Percentiles rank a stretch among this genome's conserved stretches.
phyloP scores from a whole-genome alignment of 2,329 filamentous ascomycete genomes.

The Trichoderma afroharzianum region DNA sequence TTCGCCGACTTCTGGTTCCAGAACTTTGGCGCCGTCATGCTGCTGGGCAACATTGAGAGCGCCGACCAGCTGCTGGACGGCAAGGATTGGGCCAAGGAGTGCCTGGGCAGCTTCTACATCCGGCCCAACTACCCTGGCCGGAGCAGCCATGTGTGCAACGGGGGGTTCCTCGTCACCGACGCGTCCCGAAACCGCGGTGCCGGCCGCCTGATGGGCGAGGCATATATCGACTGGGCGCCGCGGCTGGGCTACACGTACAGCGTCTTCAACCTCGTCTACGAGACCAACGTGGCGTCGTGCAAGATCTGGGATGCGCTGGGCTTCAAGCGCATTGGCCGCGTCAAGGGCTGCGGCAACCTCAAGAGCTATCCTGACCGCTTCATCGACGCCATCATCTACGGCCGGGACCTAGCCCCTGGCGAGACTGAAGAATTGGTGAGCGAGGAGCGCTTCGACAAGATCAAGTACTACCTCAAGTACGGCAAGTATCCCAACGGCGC shows the following conservation, averaged over 20 bases:
- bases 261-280: slow-evolving; percentile 92
- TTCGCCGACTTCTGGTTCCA: slow-evolving; percentile 89
- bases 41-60: slow-evolving; percentile 69
- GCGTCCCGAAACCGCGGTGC: slow-evolving; percentile 70
- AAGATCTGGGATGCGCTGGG: slow-evolving; percentile 89
- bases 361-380: slow-evolving; percentile 65
- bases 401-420: slow-evolving; percentile 54
- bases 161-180: slow-evolving; percentile 71
- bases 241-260: slow-evolving; percentile 85
- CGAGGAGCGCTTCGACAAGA: slow-evolving; percentile 98
- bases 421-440: slow-evolving; percentile 80
- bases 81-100: slow-evolving; percentile 75
- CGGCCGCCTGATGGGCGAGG: slow-evolving; percentile 71
- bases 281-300: slow-evolving; percentile 86
- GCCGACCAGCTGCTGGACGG: slow-evolving; percentile 55
- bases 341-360: slow-evolving; percentile 68
- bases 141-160: slow-evolving; percentile 89
- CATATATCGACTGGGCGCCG: slow-evolving; percentile 73
- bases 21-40: slow-evolving; percentile 84
- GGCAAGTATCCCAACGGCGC: slow-evolving; percentile 90
- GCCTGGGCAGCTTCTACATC: slow-evolving; percentile 88
- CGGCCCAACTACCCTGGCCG: slow-evolving; percentile 90
- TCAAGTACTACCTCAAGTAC: slow-evolving; percentile 93
- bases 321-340: slow-evolving; percentile 86
- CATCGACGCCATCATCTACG: slow-evolving; percentile 76